Conservation (phyloP, 495 filamentous ascomycete species). For the Penicillium dipodomyicola region DNA sequence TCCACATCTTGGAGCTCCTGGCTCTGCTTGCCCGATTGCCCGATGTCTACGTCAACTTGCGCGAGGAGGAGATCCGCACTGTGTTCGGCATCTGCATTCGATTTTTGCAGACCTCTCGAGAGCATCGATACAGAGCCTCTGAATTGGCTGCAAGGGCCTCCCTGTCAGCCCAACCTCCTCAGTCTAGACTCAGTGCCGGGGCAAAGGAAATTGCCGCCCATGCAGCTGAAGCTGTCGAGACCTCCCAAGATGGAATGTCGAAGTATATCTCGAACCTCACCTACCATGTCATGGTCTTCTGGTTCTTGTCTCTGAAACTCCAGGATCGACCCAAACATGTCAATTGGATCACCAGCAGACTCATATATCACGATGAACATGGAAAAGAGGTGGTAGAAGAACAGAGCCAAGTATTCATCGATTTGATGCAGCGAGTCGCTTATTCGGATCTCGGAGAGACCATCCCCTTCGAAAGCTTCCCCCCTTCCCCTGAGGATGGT, state of each 20-base stretch:
- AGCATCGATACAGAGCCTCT: constrained; percentile 46
- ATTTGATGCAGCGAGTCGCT: constrained; percentile 91
- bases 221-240: constrained; percentile 32
- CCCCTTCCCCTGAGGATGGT: constrained; percentile 63
- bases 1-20: constrained; percentile 93
- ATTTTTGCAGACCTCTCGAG: constrained; percentile 75
- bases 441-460: constrained; percentile 75
- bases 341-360: constrained; percentile 85
- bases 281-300: constrained; percentile 93
- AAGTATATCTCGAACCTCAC: constrained; percentile 91
- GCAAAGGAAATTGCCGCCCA: constrained; percentile 40
- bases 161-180: constrained; percentile 11
- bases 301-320: constrained; percentile 87
- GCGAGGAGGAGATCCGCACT: constrained; percentile 82
- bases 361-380: constrained; percentile 69
- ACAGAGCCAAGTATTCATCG: constrained; percentile 88
- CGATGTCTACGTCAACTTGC: constrained; percentile 80
- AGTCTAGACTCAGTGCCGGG: constrained; percentile 40
- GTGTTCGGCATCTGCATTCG: constrained; percentile 94
- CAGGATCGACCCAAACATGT: constrained; percentile 79
- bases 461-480: constrained; percentile 50
- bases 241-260: constrained; percentile 43
- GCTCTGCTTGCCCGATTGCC: constrained; percentile 81
- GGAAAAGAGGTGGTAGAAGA: constrained; percentile 80
- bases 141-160: constrained; percentile 33